Conservation (phyloP, 345 rosid species). For the Linum tenue region DNA sequence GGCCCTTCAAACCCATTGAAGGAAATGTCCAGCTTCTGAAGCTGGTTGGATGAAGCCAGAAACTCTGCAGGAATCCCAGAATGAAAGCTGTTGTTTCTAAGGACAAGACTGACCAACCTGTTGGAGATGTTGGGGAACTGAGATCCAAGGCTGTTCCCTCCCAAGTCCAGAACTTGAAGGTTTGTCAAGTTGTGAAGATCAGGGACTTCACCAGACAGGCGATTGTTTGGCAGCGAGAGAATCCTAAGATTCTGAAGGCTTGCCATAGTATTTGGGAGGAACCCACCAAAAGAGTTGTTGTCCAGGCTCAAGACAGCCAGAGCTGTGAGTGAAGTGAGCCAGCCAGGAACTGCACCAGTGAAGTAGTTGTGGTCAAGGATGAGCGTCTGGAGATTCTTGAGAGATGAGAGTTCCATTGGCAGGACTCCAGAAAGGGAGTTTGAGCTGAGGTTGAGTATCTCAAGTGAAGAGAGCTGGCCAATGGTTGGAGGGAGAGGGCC, state of each 20-base stretch:
- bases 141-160: conserved; percentile 44
- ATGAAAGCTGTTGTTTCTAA: conserved; percentile 43
- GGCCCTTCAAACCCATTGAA: conserved; percentile 49
- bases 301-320: conserved; percentile 45
- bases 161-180: conserved; percentile 51
- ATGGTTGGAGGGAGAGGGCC: conserved; percentile 39
- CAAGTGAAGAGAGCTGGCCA: conserved; percentile 38
- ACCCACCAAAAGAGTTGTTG: conserved; percentile 44
- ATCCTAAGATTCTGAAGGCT: conserved; percentile 30
- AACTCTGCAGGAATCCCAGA: conserved; percentile 33
- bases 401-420: conserved; percentile 33
- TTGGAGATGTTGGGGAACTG: conserved; percentile 35
- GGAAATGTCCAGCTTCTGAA: conserved; percentile 52
- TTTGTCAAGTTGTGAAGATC: conserved; percentile 35
- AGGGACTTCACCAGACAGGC: conserved; percentile 45
- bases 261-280: conserved; percentile 33
- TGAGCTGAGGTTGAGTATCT: conserved; percentile 49
- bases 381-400: conserved; percentile 41
- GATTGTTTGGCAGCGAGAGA: conserved; percentile 32
- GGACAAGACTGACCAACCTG: conserved; percentile 26
- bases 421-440: conserved; percentile 37
- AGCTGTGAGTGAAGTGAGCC: conserved; percentile 29
- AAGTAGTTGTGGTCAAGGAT: conserved; percentile 40
- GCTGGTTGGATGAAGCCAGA: conserved; percentile 30
- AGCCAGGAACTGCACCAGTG: conserved; percentile 34